phyloP scores from a whole-genome alignment of 805 yeast genomes.

The Myxozyma lipomycoides region DNA sequence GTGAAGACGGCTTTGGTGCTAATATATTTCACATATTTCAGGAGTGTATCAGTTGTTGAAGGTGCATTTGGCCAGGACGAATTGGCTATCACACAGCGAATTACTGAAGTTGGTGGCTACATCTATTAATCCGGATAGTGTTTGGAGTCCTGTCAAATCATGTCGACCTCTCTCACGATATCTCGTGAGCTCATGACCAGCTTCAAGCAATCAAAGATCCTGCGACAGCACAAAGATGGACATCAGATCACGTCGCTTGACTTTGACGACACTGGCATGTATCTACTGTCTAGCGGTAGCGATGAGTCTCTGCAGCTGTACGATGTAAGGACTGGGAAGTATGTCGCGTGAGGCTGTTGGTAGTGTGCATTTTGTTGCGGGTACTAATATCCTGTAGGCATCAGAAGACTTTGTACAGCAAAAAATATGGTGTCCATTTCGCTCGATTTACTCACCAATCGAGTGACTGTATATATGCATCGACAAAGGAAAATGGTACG shows the following conservation, averaged over 20 bases:
- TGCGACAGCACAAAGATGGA: constrained; percentile 42
- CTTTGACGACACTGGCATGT: constrained; percentile 81
- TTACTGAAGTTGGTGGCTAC: too few relatives aligned
- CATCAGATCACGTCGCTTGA: constrained; percentile 44
- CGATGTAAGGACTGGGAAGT: constrained; percentile 66
- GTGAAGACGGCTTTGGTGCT: too few relatives aligned
- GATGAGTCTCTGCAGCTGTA: constrained; percentile 82
- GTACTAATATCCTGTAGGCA: constrained; percentile 23
- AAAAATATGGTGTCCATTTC: constrained; percentile 87
- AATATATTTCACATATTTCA: too few relatives aligned
- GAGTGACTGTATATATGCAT: constrained; percentile 71
- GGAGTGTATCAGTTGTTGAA: too few relatives aligned
- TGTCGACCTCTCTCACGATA: constrained; percentile 12
- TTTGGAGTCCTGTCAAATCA: too few relatives aligned
- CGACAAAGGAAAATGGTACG: constrained; percentile 73
- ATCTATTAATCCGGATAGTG: too few relatives aligned
- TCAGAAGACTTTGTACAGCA: constrained; percentile 63
- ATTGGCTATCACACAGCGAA: too few relatives aligned
- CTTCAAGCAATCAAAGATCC: constrained; percentile 47
- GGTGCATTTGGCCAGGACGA: too few relatives aligned
- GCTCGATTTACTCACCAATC: constrained; percentile 79
- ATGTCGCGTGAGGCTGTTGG: constrained; percentile 32
- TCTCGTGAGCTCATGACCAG: constrained; percentile 22
- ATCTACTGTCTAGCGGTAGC: constrained; percentile 66
- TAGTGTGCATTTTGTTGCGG: neutral